A percentile compares a stretch with the other conserved stretches of the same genome.
Conservation (phyloP, 208 protist species). For the Acanthamoeba healyi region DNA sequence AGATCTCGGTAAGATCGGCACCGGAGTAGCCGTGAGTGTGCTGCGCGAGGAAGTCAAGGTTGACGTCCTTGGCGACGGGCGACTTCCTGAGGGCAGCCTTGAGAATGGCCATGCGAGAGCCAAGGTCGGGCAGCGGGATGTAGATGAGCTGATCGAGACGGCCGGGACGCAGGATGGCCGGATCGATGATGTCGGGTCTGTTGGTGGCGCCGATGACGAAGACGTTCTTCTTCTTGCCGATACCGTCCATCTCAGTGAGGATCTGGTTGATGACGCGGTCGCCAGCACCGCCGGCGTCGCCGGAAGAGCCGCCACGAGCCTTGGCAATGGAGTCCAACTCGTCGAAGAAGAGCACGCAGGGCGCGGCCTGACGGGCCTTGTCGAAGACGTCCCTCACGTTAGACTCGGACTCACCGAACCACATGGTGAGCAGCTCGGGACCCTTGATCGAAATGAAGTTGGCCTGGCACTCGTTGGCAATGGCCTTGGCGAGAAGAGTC, state of each 20-base stretch:
- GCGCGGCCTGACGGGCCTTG: conserved; percentile 97
- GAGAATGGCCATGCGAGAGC: conserved; percentile 96
- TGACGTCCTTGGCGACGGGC: conserved; percentile 96
- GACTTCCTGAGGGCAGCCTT: conserved; percentile 97
- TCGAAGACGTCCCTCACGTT: conserved; percentile 97
- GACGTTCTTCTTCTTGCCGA: conserved; percentile 98
- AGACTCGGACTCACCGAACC: conserved; percentile 96
- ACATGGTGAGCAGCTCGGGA: conserved; percentile 94
- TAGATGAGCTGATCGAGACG: conserved; percentile 98
- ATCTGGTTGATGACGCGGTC: conserved; percentile 99
- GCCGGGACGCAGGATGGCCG: conserved; percentile 97
- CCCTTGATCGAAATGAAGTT: conserved; percentile 96
- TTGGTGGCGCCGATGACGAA: conserved; percentile 99
- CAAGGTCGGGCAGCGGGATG: conserved; percentile 94
- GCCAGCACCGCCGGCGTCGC: conserved; percentile 93
- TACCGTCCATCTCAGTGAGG: conserved; percentile 98
- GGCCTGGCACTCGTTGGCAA: conserved; percentile 95
- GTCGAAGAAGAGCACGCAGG: conserved; percentile 99
- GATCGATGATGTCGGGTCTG: conserved; percentile 98
- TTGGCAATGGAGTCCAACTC: conserved; percentile 98
- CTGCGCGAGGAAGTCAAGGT: conserved; percentile 97
- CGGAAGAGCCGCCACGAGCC: conserved; percentile 93
- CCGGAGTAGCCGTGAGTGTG: conserved; percentile 99
- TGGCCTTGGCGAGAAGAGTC: conserved; percentile 98
- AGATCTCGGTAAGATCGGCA: conserved; percentile 98